Percentiles rank a stretch among this genome's conserved stretches.
These are phyloP conservation scores for Plasmodium chabaudi DNA, from an alignment of 169 alveolate species.

Conservation along the genomic window DNA sequence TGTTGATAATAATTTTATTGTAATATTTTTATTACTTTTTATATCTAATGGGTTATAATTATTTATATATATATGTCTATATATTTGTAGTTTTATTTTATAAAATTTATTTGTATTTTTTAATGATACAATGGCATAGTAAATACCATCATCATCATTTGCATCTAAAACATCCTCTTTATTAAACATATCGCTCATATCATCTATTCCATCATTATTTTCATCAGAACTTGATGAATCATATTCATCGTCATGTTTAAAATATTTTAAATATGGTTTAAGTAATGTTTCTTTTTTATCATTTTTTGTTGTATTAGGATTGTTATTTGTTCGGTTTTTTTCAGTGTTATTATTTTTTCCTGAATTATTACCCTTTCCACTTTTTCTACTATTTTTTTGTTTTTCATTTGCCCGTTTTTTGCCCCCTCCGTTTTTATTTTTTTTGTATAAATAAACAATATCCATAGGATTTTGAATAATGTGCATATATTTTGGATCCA, in stretches of 20 bases:
- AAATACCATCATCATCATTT: constrained; percentile 77
- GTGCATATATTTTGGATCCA: constrained; percentile 60
- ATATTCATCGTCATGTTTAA: constrained; percentile 47
- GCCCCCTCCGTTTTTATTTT: constrained; percentile 19
- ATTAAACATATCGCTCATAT: constrained; percentile 68
- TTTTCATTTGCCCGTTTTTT: not conserved
- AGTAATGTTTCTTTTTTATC: constrained; percentile 37
- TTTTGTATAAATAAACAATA: constrained; percentile 61
- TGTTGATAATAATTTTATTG: constrained; percentile 79
- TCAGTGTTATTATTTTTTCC: not conserved
- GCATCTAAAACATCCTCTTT: constrained; percentile 71
- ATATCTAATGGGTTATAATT: constrained; percentile 74
- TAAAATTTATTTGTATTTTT: constrained; percentile 76
- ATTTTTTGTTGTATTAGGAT: constrained; percentile 1
- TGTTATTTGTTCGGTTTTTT: not conserved
- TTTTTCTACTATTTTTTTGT: constrained; percentile 11
- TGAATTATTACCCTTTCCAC: constrained; percentile 6
- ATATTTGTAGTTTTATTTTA: constrained; percentile 69
- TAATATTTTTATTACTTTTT: constrained; percentile 75
- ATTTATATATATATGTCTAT: constrained; percentile 55
- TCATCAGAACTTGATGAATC: constrained; percentile 63
- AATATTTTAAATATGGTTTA: constrained; percentile 56
- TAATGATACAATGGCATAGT: constrained; percentile 69
- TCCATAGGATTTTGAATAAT: constrained; percentile 59
- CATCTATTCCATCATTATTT: constrained; percentile 66